Evolutionary conservation across 805 yeast genomes (phyloP), one percentile per base, ranked within the genome.

Genomic region (Sugiyamaella marilandica): DNA sequence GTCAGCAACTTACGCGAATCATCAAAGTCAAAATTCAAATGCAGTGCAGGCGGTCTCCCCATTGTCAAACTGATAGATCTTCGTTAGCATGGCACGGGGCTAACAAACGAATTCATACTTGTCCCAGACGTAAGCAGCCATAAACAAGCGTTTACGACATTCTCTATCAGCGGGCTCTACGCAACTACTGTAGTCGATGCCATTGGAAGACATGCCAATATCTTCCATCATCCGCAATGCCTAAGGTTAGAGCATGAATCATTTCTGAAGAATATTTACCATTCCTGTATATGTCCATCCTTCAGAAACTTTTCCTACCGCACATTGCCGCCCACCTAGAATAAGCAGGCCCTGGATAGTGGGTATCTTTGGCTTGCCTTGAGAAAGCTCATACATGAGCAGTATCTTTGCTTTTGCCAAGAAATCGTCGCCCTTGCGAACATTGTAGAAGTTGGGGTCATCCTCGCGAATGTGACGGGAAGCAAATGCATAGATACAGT

Each of bases 211-310:
- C 7, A 47, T 34, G 26, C 50, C 50, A 35, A 47, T 47, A n/a
- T 47, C 50, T 19, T 47, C 50, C 50, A 47, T 47, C 50, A 47
- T 47, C 11, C 50, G 50, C 14, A 47, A 21, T 11, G 50, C 50
- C 47, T 43, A 16, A 10, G 29, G 29, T 24, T 24, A 24, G n/a
- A n/a, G 29, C 29, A 3, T 24, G 29, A 3, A 3, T 3, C 29
- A 24, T 24, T 24, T 24, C 7, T 24, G 7, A 24, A 24, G 18
- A 18, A 7, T 19, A 19, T 5, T 19, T 43, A 43, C 47, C 50
- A 47, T 18, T 8, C 50, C 50, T 19, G 50, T 47, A 35, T 47
- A 47, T 5, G 26, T 44, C 50, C 50, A 47, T 19, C 44, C 50
- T 36, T 47, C 50, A 18, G 50, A 47, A 44, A 19, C 18, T 24